Base-by-base conservation (phyloP, 1,284 basidiomycete species). In the Schizophyllum amplum region DNA sequence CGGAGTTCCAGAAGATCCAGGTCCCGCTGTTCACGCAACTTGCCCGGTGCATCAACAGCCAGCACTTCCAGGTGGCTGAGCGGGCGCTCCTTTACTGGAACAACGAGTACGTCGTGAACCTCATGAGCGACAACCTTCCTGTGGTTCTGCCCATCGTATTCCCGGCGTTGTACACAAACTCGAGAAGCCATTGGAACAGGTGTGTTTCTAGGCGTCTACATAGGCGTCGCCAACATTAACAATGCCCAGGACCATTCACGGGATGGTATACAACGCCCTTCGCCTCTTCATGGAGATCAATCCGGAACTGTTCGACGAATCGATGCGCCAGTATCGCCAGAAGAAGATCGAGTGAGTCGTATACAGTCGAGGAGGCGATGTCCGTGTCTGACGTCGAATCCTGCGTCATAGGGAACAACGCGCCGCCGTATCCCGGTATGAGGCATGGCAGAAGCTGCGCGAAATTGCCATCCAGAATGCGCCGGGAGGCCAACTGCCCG, bases 211-310 rank as follows among this genome's bases (percentile, higher is more conserved):
- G 20, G 5, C 52, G 20, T 25, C 53, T 50, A 52, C n/a, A 48
- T 56, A 58, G 61, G 6, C 57, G 20, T 53, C 20, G 63, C 59
- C 65, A 24, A 67, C 48, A 27, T 22, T 23, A 46, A n/a, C 55
- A 24, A 11, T 11, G 24, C 60, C 5, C 54, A 95, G 95, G 62
- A 98, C 97, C 52, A 99, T 99, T 67, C 96, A 99, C 66, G 93
- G 92, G 59, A 95, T 99, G 87, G 95, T 99, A 22, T 99, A 97
- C 77, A 98, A 98, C 68, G 96, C 97, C 2, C 78, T 99, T 69
- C 99, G 97, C 71, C 73, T 99, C 59, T 97, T 98, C 74, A 99
- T 99, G 95, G 96, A 99, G 73, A 94, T 99, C 71, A 99, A 98
- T 69, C 92, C 94, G 1, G 90, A 95, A 65, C 75, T 98, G 24